Evolutionary conservation across 305 asterid genomes (phyloP), one percentile per base, ranked within the genome.

Genomic region (Andrographis paniculata): DNA sequence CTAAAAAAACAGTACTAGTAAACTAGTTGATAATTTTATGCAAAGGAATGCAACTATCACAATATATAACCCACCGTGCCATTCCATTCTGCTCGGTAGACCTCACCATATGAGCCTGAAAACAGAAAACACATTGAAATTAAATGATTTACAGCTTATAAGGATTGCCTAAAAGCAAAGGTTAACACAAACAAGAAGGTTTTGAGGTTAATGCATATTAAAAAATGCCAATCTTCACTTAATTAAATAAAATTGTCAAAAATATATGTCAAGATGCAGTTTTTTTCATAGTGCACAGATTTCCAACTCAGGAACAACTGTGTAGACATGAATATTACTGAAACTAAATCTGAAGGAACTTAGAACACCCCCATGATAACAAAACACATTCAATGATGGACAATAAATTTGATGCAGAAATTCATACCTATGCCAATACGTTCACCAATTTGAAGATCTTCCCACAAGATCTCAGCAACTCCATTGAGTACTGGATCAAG

Each of bases 101-200:
- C 99, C 81, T 91, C 99, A 20, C 99, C 99, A 68, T 64, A 91
- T 66, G 99, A 91, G 23, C 99, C 99, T 91, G 73, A 72, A 66
- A 63, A 61, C 6, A 42, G 31, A 41, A n/a, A 11, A 33, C 12
- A 43, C 37, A 60, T 56, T 46, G 14, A 49, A 55, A 50, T 41
- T 23, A 39, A 45, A 55, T 22, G 43, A 14, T 24, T 12, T 53
- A 44, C 49, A 63, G 40, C 42, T 28, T 21, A 40, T 12, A 27
- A 50, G 50, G 24, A 50, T 33, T 51, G 14, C 13, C 51, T 31
- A 23, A 50, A 69, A 55, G 56, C 40, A 66, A 64, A 51, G 24
- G 20, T 37, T 16, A 13, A 41, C 18, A 48, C 20, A 45, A 1
- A 46, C 20, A 24, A 31, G 48, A 47, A 47, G 39, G 24, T 23